A percentile compares a stretch with the other conserved stretches of the same genome.
Conservation (phyloP, 768 basidiomycete species). For the Pulveroboletus frians region DNA sequence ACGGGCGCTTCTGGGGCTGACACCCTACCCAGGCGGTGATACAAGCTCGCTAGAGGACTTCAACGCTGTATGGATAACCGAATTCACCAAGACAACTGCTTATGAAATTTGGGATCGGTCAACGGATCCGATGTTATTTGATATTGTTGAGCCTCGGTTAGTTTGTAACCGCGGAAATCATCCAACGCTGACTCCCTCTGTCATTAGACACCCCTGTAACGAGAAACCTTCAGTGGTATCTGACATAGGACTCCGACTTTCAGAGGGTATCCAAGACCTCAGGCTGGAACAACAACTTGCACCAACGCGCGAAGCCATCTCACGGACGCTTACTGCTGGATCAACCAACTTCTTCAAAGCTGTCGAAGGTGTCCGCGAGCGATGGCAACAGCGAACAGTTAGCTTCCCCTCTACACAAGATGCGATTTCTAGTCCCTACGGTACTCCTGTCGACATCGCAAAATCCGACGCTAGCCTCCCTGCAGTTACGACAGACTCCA, state of each 20-base stretch:
- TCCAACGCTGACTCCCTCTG: background rate
- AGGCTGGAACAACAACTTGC: slow-evolving; percentile 91
- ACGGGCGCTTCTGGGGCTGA: slow-evolving; percentile 17
- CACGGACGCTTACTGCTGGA: slow-evolving; percentile 65
- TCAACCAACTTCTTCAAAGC: slow-evolving; percentile 84
- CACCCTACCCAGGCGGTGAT: slow-evolving; percentile 41
- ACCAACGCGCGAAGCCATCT: slow-evolving; percentile 85
- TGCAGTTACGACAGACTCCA: slow-evolving; percentile 5
- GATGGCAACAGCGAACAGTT: slow-evolving; percentile 50
- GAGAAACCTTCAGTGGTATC: slow-evolving; percentile 85
- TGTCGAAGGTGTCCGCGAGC: slow-evolving; percentile 79
- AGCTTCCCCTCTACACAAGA: slow-evolving; percentile 26
- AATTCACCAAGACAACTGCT: slow-evolving; percentile 84
- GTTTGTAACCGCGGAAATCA: slow-evolving; percentile 1
- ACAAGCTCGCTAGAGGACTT: slow-evolving; percentile 69
- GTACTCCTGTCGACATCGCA: slow-evolving; percentile 27
- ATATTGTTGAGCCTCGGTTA: slow-evolving; percentile 90
- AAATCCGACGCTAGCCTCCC: slow-evolving; percentile 24
- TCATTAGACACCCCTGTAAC: slow-evolving; percentile 81
- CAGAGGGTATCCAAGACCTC: slow-evolving; percentile 92
- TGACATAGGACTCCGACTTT: slow-evolving; percentile 86
- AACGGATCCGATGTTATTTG: slow-evolving; percentile 91
- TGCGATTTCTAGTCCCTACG: slow-evolving; percentile 13
- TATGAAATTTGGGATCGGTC: slow-evolving; percentile 86
- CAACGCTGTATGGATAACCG: slow-evolving; percentile 80